Base-by-base conservation (phyloP, 805 yeast genomes). In the Metschnikowia lachancei region DNA sequence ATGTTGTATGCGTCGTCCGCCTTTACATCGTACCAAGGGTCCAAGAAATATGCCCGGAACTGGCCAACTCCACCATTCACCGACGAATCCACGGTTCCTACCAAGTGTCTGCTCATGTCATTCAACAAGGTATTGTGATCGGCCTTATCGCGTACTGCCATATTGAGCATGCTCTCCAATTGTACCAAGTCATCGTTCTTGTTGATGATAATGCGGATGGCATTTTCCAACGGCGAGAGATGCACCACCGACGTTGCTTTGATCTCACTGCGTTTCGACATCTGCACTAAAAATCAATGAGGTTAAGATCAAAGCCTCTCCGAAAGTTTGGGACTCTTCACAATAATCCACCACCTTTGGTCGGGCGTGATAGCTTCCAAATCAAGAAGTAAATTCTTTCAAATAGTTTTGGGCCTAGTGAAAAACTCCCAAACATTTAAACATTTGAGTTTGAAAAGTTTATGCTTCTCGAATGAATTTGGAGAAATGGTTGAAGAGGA, bases 21-120 rank as follows among this genome's bases (percentile, higher is more conserved):
- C 47, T 62, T 64, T 7, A 64, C 69, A 26, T 58, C 64, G 43
- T 66, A 65, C 41, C 63, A 62, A 1, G 64, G 54, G 40, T 73
- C 75, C 31, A 63, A 64, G 60, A 86, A 79, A 61, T 89, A 87
- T 2, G 77, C 77, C 45, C 91, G 75, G 65, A 86, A 89, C 60
- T 85, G 89, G 2, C 88, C 87, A 52, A 89, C 87, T 47, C 97
- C 97, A 29, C 97, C 97, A 61, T 89, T 89, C 5, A 89, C 92
- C 3, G 96, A 96, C 0, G 96, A 81, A 61, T 88, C 95, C 45
- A 90, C 91, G 0, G 96, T 87, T 36, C 96, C 96, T 2, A 88
- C 78, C 45, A 84, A 68, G 57, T 80, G 81, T 63, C 92, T 73
- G 5, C 91, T 82, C 50, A 86, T 66, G 59, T 82, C 88, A 53